Percentiles rank a stretch among this genome's conserved stretches.
These are phyloP conservation scores for Aspergillus ochraceoroseus DNA, from an alignment of 2,329 filamentous ascomycete species.

Conservation along the genomic window DNA sequence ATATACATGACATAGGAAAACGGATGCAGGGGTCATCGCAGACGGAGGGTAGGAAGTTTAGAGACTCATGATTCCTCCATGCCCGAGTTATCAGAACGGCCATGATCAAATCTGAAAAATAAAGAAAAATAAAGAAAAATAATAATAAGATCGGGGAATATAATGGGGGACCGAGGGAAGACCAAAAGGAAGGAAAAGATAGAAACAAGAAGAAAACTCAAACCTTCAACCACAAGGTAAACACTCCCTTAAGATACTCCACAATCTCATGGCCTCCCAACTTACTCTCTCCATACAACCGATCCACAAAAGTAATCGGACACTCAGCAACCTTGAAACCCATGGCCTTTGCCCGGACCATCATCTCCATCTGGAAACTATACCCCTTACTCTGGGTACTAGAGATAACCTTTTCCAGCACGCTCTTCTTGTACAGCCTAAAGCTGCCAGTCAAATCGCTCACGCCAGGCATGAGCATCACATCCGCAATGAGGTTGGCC, in stretches of 20 bases:
- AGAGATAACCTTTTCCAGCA: slow-evolving; percentile 82
- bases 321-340: slow-evolving; percentile 91
- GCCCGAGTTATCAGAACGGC: slow-evolving; percentile 1
- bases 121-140: slow-evolving; percentile 5
- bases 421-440: slow-evolving; percentile 84
- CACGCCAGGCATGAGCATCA: slow-evolving; percentile 84
- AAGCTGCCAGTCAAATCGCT: slow-evolving; percentile 95
- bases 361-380: slow-evolving; percentile 99
- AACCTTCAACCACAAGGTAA: slow-evolving; percentile 73
- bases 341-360: slow-evolving; percentile 95
- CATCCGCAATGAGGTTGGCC: slow-evolving; percentile 94
- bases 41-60: background rate
- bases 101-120: background rate
- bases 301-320: slow-evolving; percentile 92
- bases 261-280: slow-evolving; percentile 92
- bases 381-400: slow-evolving; percentile 95
- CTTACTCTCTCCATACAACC: slow-evolving; percentile 92
- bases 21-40: slow-evolving; percentile 6
- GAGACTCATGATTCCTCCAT: background rate
- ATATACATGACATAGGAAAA: slow-evolving; percentile 15
- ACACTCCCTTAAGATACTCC: slow-evolving; percentile 84
- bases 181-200: background rate
- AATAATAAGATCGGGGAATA: no score
- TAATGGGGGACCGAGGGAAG: no score
- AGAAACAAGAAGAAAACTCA: slow-evolving; percentile 33